Evolutionary conservation across 2,329 filamentous ascomycete species (phyloP).

Genomic region (Fusarium musae): DNA sequence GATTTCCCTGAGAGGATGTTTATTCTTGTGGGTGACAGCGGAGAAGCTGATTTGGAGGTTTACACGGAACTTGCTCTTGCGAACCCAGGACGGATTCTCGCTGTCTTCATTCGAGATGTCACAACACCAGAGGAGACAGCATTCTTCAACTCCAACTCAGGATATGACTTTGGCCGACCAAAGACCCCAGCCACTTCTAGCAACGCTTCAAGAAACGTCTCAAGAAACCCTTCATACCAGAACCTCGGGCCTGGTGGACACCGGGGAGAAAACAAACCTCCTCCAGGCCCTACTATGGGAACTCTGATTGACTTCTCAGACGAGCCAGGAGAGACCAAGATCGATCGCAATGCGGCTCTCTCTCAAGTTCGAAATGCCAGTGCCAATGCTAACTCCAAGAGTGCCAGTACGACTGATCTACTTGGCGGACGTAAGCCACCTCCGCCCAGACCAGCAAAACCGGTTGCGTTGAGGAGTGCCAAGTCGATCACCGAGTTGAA

Average conservation of each 20-base stretch:
- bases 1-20: conserved; percentile 94
- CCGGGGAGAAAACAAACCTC: conserved; percentile 39
- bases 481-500: conserved; percentile 48
- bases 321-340: conserved; percentile 55
- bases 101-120: conserved; percentile 94
- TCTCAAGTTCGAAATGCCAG: conserved; percentile 44
- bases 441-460: conserved; percentile 69
- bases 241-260: conserved; percentile 36
- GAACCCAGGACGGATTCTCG: conserved; percentile 84
- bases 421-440: conserved; percentile 51
- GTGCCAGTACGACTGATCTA: conserved; percentile 47
- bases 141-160: conserved; percentile 84
- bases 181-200: conserved; percentile 45
- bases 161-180: conserved; percentile 48
- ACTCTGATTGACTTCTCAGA: conserved; percentile 71
- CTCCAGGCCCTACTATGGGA: conserved; percentile 59
- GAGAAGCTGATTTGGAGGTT: conserved; percentile 95
- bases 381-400: conserved; percentile 21
- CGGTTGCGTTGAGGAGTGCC: conserved; percentile 62
- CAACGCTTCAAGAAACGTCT: conserved; percentile 33
- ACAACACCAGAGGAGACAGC: conserved; percentile 77
- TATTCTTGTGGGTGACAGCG: conserved; percentile 92
- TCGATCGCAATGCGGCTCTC: conserved; percentile 50
- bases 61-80: conserved; percentile 92
- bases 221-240: conserved; percentile 41